Evolutionary conservation across 345 rosid genomes (phyloP).

Genomic region (Trapa bicornis): DNA sequence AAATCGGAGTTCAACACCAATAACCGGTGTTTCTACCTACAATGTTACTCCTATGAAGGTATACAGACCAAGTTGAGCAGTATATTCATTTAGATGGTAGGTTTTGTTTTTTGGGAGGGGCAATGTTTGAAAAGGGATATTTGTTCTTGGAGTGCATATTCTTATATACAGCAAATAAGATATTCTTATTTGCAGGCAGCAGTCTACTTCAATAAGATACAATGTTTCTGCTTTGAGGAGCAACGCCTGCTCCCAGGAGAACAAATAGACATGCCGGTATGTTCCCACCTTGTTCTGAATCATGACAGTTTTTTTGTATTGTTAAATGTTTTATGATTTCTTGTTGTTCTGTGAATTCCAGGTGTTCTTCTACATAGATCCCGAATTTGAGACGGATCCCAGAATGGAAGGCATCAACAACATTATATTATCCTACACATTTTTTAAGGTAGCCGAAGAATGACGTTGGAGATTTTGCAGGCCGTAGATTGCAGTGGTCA

Average conservation of each 20-base stretch:
- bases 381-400: conserved; percentile 86
- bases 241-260: conserved; percentile 96
- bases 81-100: background rate
- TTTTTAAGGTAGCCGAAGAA: conserved; percentile 69
- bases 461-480: conserved; percentile 4
- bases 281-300: conserved; percentile 1
- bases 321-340: background rate
- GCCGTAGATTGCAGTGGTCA: background rate
- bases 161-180: background rate
- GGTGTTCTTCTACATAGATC: conserved; percentile 96
- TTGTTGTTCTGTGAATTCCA: conserved; percentile 10
- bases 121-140: no score
- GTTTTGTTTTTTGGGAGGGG: no score
- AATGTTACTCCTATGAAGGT: conserved; percentile 96
- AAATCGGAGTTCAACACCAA: conserved; percentile 59
- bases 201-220: conserved; percentile 89
- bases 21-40: conserved; percentile 76
- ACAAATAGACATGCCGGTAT: conserved; percentile 92
- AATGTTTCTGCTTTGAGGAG: conserved; percentile 93
- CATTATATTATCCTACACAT: conserved; percentile 77
- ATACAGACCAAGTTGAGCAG: background rate
- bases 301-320: background rate
- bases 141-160: background rate
- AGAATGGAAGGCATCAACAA: conserved; percentile 88
- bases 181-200: conserved; percentile 47